Evolutionary conservation across 306 rosid genomes (phyloP), one percentile per base, ranked within the genome.

Genomic region (Datisca glomerata): DNA sequence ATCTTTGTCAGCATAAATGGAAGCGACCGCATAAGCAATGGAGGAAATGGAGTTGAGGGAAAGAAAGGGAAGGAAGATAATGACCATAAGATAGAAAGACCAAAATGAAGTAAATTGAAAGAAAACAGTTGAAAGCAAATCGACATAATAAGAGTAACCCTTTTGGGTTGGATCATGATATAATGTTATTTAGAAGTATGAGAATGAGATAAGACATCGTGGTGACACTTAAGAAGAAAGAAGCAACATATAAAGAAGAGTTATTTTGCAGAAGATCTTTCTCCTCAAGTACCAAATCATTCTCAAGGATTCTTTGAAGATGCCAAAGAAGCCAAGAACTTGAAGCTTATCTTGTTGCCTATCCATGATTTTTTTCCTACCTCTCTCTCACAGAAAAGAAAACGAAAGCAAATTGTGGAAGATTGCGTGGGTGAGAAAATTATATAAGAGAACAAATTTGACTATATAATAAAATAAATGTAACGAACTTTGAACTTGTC

Each of bases 31-130:
- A 14, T n/a, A 21, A 24, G 25, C 33, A 37, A 49, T 5, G 32
- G 64, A 60, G 40, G 31, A 50, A 36, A 21, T n/a, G 38, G n/a
- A 23, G 34, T 18, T 16, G 51, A 57, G 51, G 38, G 25, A 60
- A 29, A 23, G 4, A 60, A 31, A 18, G 17, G 69, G 61, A 62
- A 60, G 21, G 15, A 10, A 11, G 15, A 60, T 64, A 65, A 60
- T 19, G 25, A 24, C 49, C 54, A 53, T 49, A 41, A 27, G 61
- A 60, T 41, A 31, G 6, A 1, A 2, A 52, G 56, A 12, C 31
- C 19, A 28, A 17, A 8, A 41, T 56, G 37, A 55, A 8, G 1
- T 29, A 10, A 29, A 9, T 8, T 8, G 2, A 29, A 2, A 29
- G 35, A 29, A n/a, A 29, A 3, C 12, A 8, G 12, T 3, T 29